Conservation (phyloP, 768 basidiomycete species). For the Suillus discolor region DNA sequence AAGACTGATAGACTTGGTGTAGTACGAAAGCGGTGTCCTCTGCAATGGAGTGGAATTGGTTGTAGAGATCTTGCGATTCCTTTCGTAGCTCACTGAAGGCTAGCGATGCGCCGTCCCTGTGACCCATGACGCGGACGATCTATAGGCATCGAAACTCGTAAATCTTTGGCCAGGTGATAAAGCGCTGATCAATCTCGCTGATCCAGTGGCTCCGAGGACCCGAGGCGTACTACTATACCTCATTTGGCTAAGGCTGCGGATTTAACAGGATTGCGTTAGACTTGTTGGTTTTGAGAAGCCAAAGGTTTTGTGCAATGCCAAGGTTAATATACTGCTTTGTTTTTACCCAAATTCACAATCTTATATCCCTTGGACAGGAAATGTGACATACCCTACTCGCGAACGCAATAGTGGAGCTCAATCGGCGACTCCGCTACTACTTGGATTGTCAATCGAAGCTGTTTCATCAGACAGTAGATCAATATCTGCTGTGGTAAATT, state of each 20-base stretch:
- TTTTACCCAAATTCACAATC: neutral
- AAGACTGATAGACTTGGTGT: constrained; percentile 47
- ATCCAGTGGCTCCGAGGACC: neutral
- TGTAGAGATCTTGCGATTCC: constrained; percentile 79
- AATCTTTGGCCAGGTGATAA: neutral
- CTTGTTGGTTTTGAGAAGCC: too few species aligned
- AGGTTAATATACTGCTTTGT: neutral
- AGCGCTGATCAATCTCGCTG: too few species aligned
- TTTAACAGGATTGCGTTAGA: too few species aligned
- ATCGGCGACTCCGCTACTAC: neutral
- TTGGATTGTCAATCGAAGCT: neutral
- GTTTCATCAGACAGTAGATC: too few species aligned
- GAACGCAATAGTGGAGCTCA: too few species aligned
- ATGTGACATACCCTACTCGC: neutral
- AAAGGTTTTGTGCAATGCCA: neutral
- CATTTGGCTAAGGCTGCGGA: neutral
- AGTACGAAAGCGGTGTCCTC: constrained; percentile 81
- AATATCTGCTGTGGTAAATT: too few species aligned
- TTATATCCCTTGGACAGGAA: neutral
- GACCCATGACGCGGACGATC: constrained; percentile 1
- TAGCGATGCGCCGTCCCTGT: constrained; percentile 16
- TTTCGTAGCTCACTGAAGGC: constrained; percentile 57
- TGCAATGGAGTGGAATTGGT: constrained; percentile 83
- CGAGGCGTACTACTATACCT: neutral
- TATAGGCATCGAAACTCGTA: neutral